Evolutionary conservation across 2,329 filamentous ascomycete species (phyloP), one percentile per base, ranked within the genome.

Genomic region (Alternaria panax): DNA sequence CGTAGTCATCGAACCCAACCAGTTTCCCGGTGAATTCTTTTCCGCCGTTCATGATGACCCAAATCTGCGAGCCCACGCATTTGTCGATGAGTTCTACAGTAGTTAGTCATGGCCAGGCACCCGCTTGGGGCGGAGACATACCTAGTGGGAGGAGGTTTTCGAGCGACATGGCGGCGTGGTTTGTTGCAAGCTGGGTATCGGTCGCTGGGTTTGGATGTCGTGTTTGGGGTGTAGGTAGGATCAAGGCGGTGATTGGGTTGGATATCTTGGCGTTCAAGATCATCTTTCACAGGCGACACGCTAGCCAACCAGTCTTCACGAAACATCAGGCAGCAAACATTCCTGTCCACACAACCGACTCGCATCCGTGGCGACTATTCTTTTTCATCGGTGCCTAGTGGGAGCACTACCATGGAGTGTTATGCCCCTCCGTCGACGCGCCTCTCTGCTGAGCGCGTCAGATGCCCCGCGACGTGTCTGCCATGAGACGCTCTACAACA

Each of bases 11-110:
- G 74, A 99, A 99, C 3, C 95, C 95, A 55, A 97, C 87, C 25
- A 99, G 85, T 7, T 92, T 97, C 54, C 95, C 95, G 69, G 91
- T 92, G 82, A 99, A 99, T 80, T 99, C 95, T 84, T 97, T 98
- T 78, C 98, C 95, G 68, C 93, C 92, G 82, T 99, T 99, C 95
- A 99, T 99, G 73, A 99, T 88, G 65, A 99, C 93, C 93, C 94
- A 97, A 79, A 99, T 98, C 73, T 90, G 91, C 54, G 93, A 98
- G 63, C 95, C 95, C 67, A 99, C 93, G 78, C 95, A 99, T 81
- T 97, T 97, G 84, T 99, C 95, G 80, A 99, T 98, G 77, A 99
- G 88, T 81, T 99, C 95, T 97, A 75, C 38, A 46, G 25, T n/a
- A 36, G 54, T 77, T 54, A 76, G 70, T 36, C 30, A 48, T 22